phyloP scores from a whole-genome alignment of 2,329 filamentous ascomycete genomes.

The Tolypocladium ophioglossoides region DNA sequence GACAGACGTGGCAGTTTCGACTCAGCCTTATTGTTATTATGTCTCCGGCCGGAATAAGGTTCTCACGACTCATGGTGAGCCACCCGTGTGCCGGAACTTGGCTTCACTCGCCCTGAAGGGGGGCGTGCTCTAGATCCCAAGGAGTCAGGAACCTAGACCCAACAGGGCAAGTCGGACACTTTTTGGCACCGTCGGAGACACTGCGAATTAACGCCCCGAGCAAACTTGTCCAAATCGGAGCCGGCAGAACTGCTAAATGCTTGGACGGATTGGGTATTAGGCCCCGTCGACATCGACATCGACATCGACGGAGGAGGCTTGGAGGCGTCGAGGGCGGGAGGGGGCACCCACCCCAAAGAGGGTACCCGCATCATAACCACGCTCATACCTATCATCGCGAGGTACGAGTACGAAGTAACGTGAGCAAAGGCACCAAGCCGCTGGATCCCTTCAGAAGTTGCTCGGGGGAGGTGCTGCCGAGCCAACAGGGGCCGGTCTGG shows the following conservation, averaged over 20 bases:
- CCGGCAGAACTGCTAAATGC: neutral
- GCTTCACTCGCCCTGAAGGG: neutral
- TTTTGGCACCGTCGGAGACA: neutral
- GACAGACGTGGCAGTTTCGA: neutral
- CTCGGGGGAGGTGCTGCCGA: neutral
- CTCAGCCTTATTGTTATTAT: constrained; percentile 1
- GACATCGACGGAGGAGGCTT: too few relatives aligned
- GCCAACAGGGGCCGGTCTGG: neutral
- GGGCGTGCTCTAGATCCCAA: neutral
- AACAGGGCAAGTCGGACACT: neutral
- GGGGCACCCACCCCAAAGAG: too few relatives aligned
- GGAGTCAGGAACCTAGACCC: neutral
- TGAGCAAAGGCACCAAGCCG: neutral
- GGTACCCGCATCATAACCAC: neutral
- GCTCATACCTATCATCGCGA: neutral
- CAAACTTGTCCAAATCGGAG: too few relatives aligned
- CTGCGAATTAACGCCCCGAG: neutral
- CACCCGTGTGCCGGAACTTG: constrained; percentile 1
- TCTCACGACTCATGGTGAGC: constrained; percentile 10
- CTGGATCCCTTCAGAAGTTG: neutral
- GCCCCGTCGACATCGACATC: too few relatives aligned
- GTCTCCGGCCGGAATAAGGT: too few relatives aligned
- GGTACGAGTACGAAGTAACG: too few relatives aligned
- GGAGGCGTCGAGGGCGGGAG: too few relatives aligned
- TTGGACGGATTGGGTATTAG: too few relatives aligned